Evolutionary conservation across 805 yeast species (phyloP), one percentile per base, ranked within the genome.

Genomic region (Kazachstania kunashirensis): DNA sequence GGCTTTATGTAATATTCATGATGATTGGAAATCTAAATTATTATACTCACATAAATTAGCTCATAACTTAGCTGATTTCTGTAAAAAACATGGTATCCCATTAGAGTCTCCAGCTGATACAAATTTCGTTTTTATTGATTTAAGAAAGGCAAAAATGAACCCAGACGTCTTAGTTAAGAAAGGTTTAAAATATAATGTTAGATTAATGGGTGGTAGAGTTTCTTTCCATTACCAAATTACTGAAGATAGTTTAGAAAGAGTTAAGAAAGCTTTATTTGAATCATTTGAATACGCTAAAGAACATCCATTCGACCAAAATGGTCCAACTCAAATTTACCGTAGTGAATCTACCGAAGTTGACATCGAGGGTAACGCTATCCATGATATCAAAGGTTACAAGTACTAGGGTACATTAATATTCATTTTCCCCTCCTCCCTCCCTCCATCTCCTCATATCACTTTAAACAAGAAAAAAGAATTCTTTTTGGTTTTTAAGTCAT

Each of bases 51-150:
- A 77, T 52, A 54, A 53, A 13, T 59, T 62, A 44, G 81, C 81
- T 27, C 59, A 58, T 34, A 65, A 66, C 11, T 60, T 77, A 38
- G 80, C 74, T 17, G 55, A 63, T 4, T 73, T 73, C 51, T 76
- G 83, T 51, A 49, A 55, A 31, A 57, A 61, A 26, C 51, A 74
- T 33, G 79, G 77, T 9, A 71, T 82, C 39, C 59, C 65, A 19
- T 61, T 83, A 42, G 79, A 74, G 51, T 66, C 73, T n/a, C 95
- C 96, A 3, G 81, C 77, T 3, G 77, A 86, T 43, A 81, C 95
- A 10, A 85, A 79, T 55, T 84, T 88, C 58, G 86, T 88, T 30
- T 84, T 84, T 51, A 50, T 84, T 34, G 89, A 86, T 54, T 59
- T 75, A 18, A 55, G 55, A 32, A 57, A 57, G 26, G 71, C 71